These are phyloP conservation scores for Diplosphaera chodatii DNA, from an alignment of 139 green algal genomes.

Conservation along the genomic window DNA sequence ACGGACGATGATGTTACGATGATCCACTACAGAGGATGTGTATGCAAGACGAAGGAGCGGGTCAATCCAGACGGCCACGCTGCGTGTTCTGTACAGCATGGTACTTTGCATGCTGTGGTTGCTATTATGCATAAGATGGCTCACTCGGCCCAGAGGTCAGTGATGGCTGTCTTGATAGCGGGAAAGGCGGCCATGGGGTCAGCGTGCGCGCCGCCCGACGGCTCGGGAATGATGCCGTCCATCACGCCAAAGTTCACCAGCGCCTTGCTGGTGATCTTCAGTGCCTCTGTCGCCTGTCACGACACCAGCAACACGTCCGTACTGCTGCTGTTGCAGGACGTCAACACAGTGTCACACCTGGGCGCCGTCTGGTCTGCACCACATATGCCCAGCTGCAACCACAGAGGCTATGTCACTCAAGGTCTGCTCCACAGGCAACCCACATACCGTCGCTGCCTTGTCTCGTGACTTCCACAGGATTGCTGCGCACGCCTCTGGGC, in stretches of 20 bases:
- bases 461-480: slow-evolving; percentile 92
- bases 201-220: slow-evolving; percentile 72
- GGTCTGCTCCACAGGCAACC: no score
- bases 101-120: no score
- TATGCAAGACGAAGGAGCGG: no score
- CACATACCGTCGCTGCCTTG: slow-evolving; percentile 54
- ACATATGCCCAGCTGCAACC: not conserved
- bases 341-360: no score
- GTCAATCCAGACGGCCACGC: no score
- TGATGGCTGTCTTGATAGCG: not conserved
- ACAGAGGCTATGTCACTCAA: not conserved
- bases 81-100: no score
- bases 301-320: not conserved
- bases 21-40: no score
- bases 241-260: slow-evolving; percentile 81
- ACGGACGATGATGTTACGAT: no score
- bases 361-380: no score
- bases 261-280: slow-evolving; percentile 85
- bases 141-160: no score
- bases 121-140: no score
- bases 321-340: no score
- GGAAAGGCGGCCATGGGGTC: not conserved
- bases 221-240: slow-evolving; percentile 86
- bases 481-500: slow-evolving; percentile 89
- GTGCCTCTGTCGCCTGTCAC: slow-evolving; percentile 78